phyloP scores from a whole-genome alignment of 805 yeast genomes.

The Kazachstania taianensis region DNA sequence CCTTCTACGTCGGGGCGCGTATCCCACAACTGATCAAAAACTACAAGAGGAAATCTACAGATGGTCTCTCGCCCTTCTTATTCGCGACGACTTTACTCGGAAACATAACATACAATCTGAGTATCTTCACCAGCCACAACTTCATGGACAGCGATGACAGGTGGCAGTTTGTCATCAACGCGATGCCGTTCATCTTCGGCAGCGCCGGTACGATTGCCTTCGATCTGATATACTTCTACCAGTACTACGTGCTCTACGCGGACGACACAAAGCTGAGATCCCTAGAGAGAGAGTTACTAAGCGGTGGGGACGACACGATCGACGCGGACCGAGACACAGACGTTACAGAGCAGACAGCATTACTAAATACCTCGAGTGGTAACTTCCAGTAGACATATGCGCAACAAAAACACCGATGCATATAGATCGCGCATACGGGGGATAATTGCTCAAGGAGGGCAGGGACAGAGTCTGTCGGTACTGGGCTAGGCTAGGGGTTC shows the following conservation, averaged over 20 bases:
- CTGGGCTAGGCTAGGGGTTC: no score
- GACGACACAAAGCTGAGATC: slow-evolving; percentile 22
- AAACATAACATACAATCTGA: slow-evolving; percentile 63
- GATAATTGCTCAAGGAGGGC: no score
- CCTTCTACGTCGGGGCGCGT: slow-evolving; percentile 65
- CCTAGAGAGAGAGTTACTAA: slow-evolving; percentile 15
- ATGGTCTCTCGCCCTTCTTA: slow-evolving; percentile 72
- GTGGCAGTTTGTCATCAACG: slow-evolving; percentile 46
- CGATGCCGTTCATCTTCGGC: slow-evolving; percentile 75
- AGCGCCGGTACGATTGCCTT: slow-evolving; percentile 77
- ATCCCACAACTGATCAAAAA: slow-evolving; percentile 79
- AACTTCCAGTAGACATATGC: no score
- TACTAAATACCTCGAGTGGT: no score
- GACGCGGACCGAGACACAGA: neutral
- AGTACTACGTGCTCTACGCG: slow-evolving; percentile 31
- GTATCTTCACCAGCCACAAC: slow-evolving; percentile 59
- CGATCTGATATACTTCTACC: slow-evolving; percentile 63
- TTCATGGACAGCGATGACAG: slow-evolving; percentile 33
- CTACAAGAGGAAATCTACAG: slow-evolving; percentile 67
- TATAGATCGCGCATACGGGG: no score
- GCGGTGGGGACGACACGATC: slow-evolving; percentile 1
- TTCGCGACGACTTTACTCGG: slow-evolving; percentile 74
- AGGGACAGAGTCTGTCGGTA: no score
- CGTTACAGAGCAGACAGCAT: no score
- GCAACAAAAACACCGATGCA: no score